A percentile compares a stretch with the other conserved stretches of the same genome.
These are phyloP conservation scores for Aspergillus viridinutans DNA, from an alignment of 2,329 filamentous ascomycete species.

Conservation along the genomic window DNA sequence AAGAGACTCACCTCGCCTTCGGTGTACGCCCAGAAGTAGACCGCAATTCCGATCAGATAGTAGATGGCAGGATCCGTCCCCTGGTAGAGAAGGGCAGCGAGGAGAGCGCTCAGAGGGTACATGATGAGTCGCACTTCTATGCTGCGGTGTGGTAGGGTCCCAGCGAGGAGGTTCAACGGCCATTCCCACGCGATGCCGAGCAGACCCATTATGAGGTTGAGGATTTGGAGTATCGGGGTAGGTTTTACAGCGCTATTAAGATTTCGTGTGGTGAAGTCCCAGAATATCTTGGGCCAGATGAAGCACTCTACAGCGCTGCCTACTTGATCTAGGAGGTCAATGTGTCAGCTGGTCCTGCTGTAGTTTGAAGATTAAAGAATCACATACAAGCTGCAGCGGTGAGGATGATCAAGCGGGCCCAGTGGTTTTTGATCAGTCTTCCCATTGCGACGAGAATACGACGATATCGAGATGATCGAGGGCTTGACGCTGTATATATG, in stretches of 20 bases:
- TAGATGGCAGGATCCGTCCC: slow-evolving; percentile 89
- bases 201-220: slow-evolving; percentile 82
- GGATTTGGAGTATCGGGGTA: slow-evolving; percentile 78
- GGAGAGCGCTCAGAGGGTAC: slow-evolving; percentile 72
- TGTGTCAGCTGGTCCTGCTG: slow-evolving; percentile 11
- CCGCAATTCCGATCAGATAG: slow-evolving; percentile 76
- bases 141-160: slow-evolving; percentile 74
- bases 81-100: slow-evolving; percentile 79
- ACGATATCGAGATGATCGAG: background rate
- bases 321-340: slow-evolving; percentile 67
- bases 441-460: slow-evolving; percentile 60
- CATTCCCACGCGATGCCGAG: slow-evolving; percentile 83
- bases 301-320: slow-evolving; percentile 77
- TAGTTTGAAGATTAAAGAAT: slow-evolving; percentile 1
- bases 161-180: slow-evolving; percentile 75
- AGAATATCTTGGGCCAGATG: slow-evolving; percentile 99
- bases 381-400: slow-evolving; percentile 71
- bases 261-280: slow-evolving; percentile 90
- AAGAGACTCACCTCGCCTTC: slow-evolving; percentile 74
- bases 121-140: slow-evolving; percentile 81
- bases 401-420: slow-evolving; percentile 89
- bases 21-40: slow-evolving; percentile 96
- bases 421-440: slow-evolving; percentile 99
- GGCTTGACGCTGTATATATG: background rate
- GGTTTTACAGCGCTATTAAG: slow-evolving; percentile 83